These are phyloP conservation scores for Glycine tomentella DNA, from an alignment of 306 rosid species.

Conservation along the genomic window DNA sequence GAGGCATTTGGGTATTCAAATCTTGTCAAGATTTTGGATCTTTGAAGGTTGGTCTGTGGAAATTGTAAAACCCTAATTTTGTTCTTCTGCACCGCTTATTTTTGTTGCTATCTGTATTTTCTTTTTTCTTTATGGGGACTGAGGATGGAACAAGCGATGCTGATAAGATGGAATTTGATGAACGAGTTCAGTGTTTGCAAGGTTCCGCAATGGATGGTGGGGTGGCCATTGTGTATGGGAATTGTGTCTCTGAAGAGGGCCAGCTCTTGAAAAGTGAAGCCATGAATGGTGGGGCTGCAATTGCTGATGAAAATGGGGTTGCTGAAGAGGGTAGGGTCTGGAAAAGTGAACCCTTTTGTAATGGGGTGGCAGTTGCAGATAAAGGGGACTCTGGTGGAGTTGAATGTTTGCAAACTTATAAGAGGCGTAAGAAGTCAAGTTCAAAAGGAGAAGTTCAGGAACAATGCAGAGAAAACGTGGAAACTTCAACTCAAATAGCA, in stretches of 20 bases:
- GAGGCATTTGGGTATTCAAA: background rate
- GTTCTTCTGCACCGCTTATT: background rate
- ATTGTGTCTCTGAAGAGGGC: background rate
- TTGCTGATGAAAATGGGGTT: slow-evolving; percentile 4
- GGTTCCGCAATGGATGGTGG: background rate
- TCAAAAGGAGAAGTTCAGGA: slow-evolving; percentile 52
- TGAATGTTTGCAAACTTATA: slow-evolving; percentile 62
- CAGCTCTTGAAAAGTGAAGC: background rate
- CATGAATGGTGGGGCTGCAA: background rate
- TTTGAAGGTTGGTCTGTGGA: background rate
- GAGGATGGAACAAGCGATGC: slow-evolving; percentile 14
- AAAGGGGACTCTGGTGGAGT: background rate
- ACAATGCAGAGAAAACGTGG: slow-evolving; percentile 47
- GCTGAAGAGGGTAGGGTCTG: background rate
- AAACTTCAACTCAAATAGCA: slow-evolving; percentile 47
- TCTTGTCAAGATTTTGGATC: background rate
- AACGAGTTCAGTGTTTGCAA: slow-evolving; percentile 4
- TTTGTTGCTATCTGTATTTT: background rate
- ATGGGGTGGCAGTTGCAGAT: background rate
- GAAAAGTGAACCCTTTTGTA: background rate
- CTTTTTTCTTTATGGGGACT: background rate
- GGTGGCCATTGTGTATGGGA: background rate
- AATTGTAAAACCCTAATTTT: slow-evolving; percentile 3
- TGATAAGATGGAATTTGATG: background rate
- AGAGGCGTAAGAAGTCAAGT: slow-evolving; percentile 65